Conservation (phyloP, 495 filamentous ascomycete genomes). For the Annulohypoxylon moriforme region DNA sequence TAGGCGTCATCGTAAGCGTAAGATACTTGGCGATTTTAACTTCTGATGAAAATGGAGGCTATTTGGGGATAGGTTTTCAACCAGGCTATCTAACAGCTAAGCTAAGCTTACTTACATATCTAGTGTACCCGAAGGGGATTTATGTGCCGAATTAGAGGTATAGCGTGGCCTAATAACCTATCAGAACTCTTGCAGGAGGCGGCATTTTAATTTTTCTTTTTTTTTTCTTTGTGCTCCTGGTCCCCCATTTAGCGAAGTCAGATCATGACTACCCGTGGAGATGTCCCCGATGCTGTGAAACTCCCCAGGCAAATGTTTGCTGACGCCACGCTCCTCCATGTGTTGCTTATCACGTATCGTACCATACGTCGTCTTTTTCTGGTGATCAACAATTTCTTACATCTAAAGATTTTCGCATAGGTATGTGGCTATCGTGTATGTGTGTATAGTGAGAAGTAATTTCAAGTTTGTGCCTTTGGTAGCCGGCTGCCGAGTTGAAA, state of each 20-base stretch:
- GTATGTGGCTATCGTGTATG: too few relatives aligned
- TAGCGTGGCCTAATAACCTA: conserved; percentile 5
- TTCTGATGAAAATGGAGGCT: conserved; percentile 19
- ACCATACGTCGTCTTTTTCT: conserved; percentile 7
- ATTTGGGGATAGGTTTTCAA: too few relatives aligned
- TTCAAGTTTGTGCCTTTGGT: background rate
- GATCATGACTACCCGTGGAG: conserved; percentile 23
- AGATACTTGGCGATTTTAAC: conserved; percentile 18
- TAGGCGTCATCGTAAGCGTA: conserved; percentile 6
- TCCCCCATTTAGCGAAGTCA: conserved; percentile 8
- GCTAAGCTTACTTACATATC: conserved; percentile 25
- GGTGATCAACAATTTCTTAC: conserved; percentile 16
- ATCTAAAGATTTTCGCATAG: background rate
- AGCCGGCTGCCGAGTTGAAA: conserved; percentile 7
- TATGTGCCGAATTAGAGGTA: conserved; percentile 16
- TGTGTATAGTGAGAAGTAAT: background rate
- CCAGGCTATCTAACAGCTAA: conserved; percentile 5
- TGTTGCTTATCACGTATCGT: conserved; percentile 22
- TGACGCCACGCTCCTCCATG: conserved; percentile 31
- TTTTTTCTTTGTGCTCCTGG: background rate
- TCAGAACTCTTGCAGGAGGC: background rate
- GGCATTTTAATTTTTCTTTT: background rate
- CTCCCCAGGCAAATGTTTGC: conserved; percentile 21
- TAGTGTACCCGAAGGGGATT: background rate
- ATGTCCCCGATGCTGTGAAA: conserved; percentile 32